Evolutionary conservation across 2,329 filamentous ascomycete genomes (phyloP).

Genomic region (Sporothrix pseudoabietina): DNA sequence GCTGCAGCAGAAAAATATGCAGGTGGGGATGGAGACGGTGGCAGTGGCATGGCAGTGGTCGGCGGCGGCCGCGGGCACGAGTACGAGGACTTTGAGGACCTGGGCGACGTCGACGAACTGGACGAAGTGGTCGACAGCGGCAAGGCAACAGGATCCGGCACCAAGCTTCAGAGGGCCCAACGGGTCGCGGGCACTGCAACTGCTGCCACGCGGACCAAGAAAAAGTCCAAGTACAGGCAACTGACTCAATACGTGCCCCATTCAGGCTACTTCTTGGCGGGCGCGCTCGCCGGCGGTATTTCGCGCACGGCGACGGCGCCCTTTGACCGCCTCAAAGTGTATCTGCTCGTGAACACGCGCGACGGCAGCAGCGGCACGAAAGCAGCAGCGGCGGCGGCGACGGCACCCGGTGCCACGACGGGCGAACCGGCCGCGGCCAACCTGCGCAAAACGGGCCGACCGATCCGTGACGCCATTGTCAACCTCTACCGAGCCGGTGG

Average conservation of each 20-base stretch:
- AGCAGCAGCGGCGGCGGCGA: conserved; percentile 39
- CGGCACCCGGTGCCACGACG: conserved; percentile 67
- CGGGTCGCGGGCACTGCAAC: background rate
- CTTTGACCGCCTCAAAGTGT: conserved; percentile 95
- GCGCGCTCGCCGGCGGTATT: conserved; percentile 89
- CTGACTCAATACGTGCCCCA: conserved; percentile 73
- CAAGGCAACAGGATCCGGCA: conserved; percentile 13
- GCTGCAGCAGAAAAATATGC: background rate
- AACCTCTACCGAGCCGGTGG: conserved; percentile 86
- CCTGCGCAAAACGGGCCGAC: conserved; percentile 65
- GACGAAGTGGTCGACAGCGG: conserved; percentile 20
- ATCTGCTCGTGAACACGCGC: conserved; percentile 87
- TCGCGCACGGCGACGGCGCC: conserved; percentile 95
- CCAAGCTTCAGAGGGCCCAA: conserved; percentile 30
- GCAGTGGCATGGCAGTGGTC: background rate
- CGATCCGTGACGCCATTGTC: conserved; percentile 71
- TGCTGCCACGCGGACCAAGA: background rate
- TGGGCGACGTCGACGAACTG: conserved; percentile 19
- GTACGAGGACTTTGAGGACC: conserved; percentile 24
- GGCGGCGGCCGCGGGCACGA: conserved; percentile 18
- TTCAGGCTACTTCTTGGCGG: conserved; percentile 97
- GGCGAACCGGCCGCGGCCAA: conserved; percentile 67
- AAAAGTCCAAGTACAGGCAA: conserved; percentile 39
- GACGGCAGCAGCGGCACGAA: conserved; percentile 40
- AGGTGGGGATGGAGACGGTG: background rate